Evolutionary conservation across 2,329 filamentous ascomycete genomes (phyloP), one percentile per base, ranked within the genome.

Genomic region (Sordariomycetes sp.): DNA sequence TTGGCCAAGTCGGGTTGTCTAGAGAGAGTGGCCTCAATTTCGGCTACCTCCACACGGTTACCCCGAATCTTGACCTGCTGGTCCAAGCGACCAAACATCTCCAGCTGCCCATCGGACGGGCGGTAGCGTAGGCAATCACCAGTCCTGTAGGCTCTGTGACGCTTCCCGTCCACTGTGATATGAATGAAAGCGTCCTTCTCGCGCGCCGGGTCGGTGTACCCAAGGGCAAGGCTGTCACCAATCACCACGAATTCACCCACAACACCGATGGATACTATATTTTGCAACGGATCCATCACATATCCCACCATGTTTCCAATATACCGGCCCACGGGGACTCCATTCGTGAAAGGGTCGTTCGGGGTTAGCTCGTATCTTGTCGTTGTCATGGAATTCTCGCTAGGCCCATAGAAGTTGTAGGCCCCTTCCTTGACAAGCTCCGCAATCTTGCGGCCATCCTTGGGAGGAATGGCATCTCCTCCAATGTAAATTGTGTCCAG

Each of bases 241-340:
- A 45, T 49, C 2, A 54, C 41, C 1, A 52, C 36, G 4, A 54
- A 42, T 27, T 54, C 50, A 3, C 50, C 50, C 4, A 54, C 18
- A 1, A 49, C 45, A 8, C 49, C 49, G 1, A 42, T 19, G 2
- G 50, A 46, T 0, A 51, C 46, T 2, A 49, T 40, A 3, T 34
- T 41, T 10, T 41, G 42, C 2, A 42, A 31, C 4, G 34, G 21
- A 32, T 51, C 47, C 46, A 52, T 46, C 8, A 52, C 35, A 21
- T 42, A 42, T 1, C 42, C 43, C 2, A 41, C 45, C 1, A 45
- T 46, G 34, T 47, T 44, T 33, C 30, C 36, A 26, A 48, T 25
- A 3, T 42, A 30, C n/a, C 34, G 28, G 5, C 46, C 46, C 15
- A 47, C 44, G 5, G 46, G 43, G 1, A 46, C 39, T 5, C 44